Base-by-base conservation (phyloP, 129 eudicot species). In the carrot (Daucus carota) region DNA sequence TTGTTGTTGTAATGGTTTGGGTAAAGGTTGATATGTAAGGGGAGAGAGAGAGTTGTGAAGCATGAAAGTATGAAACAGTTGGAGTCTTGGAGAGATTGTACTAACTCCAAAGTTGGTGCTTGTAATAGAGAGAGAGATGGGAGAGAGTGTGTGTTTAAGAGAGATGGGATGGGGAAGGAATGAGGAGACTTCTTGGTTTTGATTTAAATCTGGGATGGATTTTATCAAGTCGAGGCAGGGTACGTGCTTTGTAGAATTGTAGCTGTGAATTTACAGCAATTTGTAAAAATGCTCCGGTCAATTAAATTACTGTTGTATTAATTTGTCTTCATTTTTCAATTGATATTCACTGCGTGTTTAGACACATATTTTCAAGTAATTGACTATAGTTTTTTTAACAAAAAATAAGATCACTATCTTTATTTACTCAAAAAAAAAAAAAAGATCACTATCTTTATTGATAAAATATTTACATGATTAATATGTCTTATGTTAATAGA, bases 171-270 rank as follows among this genome's bases (percentile, higher is more conserved):
- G 74, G 16, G 47, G 76, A 66, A 77, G 82, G 82, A 80, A 74
- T 83, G 89, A 82, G 75, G 83, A 52, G 88, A 86, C 70, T 85
- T 82, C 74, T 67, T 14, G 70, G 8, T n/a, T 57, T 66, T 57
- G 80, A 85, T 88, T 91, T 81, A 88, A 88, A 87, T 91, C 75
- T 77, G 73, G 52, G 87, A 75, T 77, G 75, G 46, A 75, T 50
- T 83, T 87, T 87, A 66, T 14, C 80, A 76, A 60, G 85, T 81
- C 87, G 90, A 86, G 86, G 87, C 84, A 76, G 12, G 75, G 88
- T 79, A 57, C 32, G 81, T 29, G 70, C 8, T 46, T 36, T 6
- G 16, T 46, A 52, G 6, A 28, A 57, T 36, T 6, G 16, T 46
- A 52, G 6, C 29, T n/a, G 65, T 57, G 16, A 44, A 12, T 45